phyloP scores from a whole-genome alignment of 192 early-diverging fungal genomes.

The Oehlia diaphana region DNA sequence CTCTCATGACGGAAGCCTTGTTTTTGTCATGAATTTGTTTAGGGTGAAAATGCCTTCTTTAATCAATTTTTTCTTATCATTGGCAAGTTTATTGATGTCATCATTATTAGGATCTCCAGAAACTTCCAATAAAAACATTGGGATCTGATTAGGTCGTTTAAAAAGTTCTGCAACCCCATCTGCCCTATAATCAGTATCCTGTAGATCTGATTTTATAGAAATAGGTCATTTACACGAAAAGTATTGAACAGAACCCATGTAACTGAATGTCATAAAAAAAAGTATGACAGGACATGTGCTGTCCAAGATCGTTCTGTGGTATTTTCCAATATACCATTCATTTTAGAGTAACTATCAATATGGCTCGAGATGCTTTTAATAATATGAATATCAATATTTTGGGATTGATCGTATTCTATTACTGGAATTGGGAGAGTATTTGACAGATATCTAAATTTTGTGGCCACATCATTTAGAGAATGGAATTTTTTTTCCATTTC shows the following conservation, averaged over 20 bases:
- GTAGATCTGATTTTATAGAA: neutral
- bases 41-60: conserved; percentile 7
- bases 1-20: neutral
- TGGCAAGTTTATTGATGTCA: neutral
- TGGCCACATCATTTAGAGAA: too few relatives aligned
- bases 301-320: neutral
- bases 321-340: neutral
- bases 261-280: conserved; percentile 17
- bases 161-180: conserved; percentile 12
- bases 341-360: too few relatives aligned
- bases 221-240: neutral
- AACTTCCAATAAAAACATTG: conserved; percentile 10
- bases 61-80: conserved; percentile 7
- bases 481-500: too few relatives aligned
- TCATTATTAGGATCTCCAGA: neutral
- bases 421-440: too few relatives aligned
- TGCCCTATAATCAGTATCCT: conserved; percentile 4
- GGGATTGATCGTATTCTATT: too few relatives aligned
- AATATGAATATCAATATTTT: too few relatives aligned
- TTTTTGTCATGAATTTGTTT: conserved; percentile 1
- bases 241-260: conserved; percentile 7
- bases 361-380: too few relatives aligned
- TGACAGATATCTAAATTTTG: too few relatives aligned
- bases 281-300: neutral
- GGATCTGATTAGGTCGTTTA: conserved; percentile 4